Base-by-base conservation (phyloP, 768 basidiomycete species). In the Psilocybe azurescens region DNA sequence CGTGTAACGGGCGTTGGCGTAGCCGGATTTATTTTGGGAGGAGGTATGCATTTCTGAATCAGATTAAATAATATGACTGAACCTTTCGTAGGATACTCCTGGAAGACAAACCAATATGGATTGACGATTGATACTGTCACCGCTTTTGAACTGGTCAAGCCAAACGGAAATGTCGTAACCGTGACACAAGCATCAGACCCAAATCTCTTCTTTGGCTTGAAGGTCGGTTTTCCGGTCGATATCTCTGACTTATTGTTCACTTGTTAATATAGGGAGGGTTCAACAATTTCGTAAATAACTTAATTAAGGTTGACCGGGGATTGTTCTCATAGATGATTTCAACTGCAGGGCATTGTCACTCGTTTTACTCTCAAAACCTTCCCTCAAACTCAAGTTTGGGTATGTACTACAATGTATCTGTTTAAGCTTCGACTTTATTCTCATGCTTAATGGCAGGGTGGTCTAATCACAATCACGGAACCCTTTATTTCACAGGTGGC, bases 301-400 rank as follows among this genome's bases (percentile, higher is more conserved):
- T 3, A 8, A 38, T 58, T 28, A 2, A 14, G 8, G 9, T 41
- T 44, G 16, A 11, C 14, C 20, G 24, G 2, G 24, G 24, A 24
- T 30, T 8, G 1, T 14, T 36, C 44, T 47, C n/a, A 11, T 29
- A 18, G 8, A 6, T 29, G 36, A 11, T 29, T 41, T 41, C 65
- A 53, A 10, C 24, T 24, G 24, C 29, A 80, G 79, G 88, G 88
- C 2, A 83, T 89, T 38, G 84, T 89, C 5, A 89, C 87, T 2
- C 77, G 72, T 46, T 83, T 89, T 64, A 85, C 81, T 0, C 57
- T 89, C n/a, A 79, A 80, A 61, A 77, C 85, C 0, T 78, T 79
- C 67, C 81, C 87, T 13, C 86, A 89, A 70, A 73, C 74, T 0
- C 70, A 81, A 70, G 83, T 89, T 58, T 89, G 86, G 87, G 87